Percentiles rank a stretch among this genome's conserved stretches.
These are phyloP conservation scores for Backusella macrospora DNA, from an alignment of 192 early-diverging fungal species.

Conservation along the genomic window DNA sequence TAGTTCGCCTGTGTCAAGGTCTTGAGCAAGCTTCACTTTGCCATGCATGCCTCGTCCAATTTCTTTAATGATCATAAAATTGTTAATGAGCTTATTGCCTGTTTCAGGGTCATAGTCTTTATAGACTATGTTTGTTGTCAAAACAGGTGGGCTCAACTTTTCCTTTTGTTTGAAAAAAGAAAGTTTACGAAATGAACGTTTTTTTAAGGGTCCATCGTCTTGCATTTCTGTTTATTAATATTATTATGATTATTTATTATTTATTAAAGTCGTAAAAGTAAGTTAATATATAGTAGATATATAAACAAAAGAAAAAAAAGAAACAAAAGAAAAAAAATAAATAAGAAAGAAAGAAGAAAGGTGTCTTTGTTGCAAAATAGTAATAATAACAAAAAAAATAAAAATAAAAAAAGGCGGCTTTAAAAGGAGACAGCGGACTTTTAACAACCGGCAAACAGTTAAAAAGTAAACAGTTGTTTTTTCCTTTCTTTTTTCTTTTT, in stretches of 20 bases:
- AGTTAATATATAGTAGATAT: background rate
- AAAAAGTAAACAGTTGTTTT: conserved; percentile 8
- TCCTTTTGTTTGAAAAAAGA: conserved; percentile 13
- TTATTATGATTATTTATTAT: background rate
- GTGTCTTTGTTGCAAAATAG: too few species aligned
- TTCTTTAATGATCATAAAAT: conserved; percentile 89
- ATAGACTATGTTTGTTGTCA: conserved; percentile 84
- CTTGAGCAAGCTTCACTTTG: conserved; percentile 90
- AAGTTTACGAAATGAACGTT: conserved; percentile 4
- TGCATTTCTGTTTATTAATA: background rate
- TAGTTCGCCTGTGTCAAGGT: conserved; percentile 76
- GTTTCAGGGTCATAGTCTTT: conserved; percentile 82
- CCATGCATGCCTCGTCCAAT: conserved; percentile 94
- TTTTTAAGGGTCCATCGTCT: background rate
- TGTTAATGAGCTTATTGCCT: conserved; percentile 95
- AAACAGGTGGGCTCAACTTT: conserved; percentile 48
- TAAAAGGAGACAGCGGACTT: background rate
- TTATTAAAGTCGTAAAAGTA: background rate
- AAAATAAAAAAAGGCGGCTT: background rate
- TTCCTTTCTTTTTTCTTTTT: conserved; percentile 12
- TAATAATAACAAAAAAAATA: too few species aligned
- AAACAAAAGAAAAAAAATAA: conserved; percentile 1
- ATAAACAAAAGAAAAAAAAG: background rate
- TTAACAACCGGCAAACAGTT: background rate
- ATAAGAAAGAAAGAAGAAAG: conserved; percentile 7